Conservation (phyloP, 305 asterid species). For the Fraxinus albicans region DNA sequence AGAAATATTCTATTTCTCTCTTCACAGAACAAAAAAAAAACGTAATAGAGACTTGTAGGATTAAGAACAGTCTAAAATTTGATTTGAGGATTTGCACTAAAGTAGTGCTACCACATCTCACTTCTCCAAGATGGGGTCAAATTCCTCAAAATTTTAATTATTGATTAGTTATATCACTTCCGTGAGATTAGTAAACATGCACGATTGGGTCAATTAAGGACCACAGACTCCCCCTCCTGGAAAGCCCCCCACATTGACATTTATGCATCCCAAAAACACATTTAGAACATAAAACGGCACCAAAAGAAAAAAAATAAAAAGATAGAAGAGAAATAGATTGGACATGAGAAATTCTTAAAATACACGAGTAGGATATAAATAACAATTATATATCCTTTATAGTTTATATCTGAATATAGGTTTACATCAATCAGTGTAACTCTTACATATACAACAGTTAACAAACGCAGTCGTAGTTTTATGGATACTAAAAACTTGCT, state of each 20-base stretch:
- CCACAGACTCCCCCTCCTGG: background rate
- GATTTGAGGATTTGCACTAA: background rate
- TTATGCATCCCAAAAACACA: background rate
- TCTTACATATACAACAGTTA: background rate
- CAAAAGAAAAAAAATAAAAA: too few species aligned
- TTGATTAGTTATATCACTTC: background rate
- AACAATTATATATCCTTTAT: background rate
- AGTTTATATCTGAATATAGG: background rate
- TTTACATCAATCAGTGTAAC: background rate
- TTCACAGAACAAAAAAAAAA: background rate
- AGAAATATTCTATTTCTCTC: too few species aligned
- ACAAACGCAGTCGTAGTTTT: background rate
- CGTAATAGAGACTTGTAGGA: background rate
- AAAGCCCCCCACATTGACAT: background rate
- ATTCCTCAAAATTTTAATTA: background rate
- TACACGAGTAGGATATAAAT: background rate
- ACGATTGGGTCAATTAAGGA: background rate
- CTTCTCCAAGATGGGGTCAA: background rate
- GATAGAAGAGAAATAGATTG: background rate
- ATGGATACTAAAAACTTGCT: background rate
- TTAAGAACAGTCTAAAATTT: background rate
- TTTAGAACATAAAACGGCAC: background rate
- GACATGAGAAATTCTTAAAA: background rate
- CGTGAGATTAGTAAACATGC: background rate
- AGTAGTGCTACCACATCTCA: background rate